Evolutionary conservation across 768 basidiomycete genomes (phyloP).

Genomic region (Pulveroboletus sp.): DNA sequence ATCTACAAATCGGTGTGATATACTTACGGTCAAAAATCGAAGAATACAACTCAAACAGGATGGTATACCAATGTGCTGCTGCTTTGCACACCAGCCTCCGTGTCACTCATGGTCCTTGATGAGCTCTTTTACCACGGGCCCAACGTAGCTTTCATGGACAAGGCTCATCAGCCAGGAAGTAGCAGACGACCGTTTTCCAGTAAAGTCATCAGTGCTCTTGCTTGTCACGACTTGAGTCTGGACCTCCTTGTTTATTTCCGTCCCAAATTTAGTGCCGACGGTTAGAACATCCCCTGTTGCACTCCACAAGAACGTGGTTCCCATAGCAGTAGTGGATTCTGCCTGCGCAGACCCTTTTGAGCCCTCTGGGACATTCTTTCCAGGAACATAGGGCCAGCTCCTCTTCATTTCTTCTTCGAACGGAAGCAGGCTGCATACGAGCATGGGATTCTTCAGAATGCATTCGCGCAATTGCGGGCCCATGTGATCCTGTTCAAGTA

Average conservation of each 20-base stretch:
- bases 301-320: slow-evolving; percentile 14
- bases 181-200: slow-evolving; percentile 13
- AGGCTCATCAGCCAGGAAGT: slow-evolving; percentile 22
- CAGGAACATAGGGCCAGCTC: slow-evolving; percentile 43
- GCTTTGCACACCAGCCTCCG: background rate
- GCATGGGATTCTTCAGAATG: slow-evolving; percentile 38
- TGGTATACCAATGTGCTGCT: background rate
- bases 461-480: slow-evolving; percentile 31
- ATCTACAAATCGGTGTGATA: background rate
- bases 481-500: slow-evolving; percentile 40
- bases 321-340: background rate
- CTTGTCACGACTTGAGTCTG: slow-evolving; percentile 8
- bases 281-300: slow-evolving; percentile 13
- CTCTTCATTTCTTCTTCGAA: slow-evolving; percentile 49
- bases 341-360: slow-evolving; percentile 9
- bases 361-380: slow-evolving; percentile 11
- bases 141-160: slow-evolving; percentile 22
- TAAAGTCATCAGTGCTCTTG: slow-evolving; percentile 5
- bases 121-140: slow-evolving; percentile 21
- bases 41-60: background rate
- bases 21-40: background rate
- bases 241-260: slow-evolving; percentile 21
- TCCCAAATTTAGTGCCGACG: slow-evolving; percentile 13
- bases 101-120: background rate
- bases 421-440: slow-evolving; percentile 42